Conservation (phyloP, 441 rosid genomes). For the Mallotus repandus region DNA sequence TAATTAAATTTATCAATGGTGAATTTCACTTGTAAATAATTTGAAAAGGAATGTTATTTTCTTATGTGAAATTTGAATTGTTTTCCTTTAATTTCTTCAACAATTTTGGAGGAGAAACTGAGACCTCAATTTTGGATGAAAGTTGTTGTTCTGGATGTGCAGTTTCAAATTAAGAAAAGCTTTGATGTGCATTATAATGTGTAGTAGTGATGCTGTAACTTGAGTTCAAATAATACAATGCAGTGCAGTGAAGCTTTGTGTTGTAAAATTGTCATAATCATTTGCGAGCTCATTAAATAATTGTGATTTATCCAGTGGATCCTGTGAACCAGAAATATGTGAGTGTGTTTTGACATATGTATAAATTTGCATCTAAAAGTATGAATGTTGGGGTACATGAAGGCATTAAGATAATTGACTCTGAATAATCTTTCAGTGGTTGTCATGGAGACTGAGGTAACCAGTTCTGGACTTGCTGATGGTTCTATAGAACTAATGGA, state of each 20-base stretch:
- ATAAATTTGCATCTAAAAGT: background rate
- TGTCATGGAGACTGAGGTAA: slow-evolving; percentile 20
- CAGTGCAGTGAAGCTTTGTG: background rate
- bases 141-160: background rate
- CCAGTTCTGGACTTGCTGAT: slow-evolving; percentile 19
- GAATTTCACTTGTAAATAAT: no score
- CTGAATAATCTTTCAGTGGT: slow-evolving; percentile 2
- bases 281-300: no score
- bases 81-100: no score
- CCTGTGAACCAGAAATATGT: background rate
- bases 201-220: background rate
- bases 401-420: background rate
- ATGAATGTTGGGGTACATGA: no score
- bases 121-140: no score
- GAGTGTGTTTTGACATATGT: background rate
- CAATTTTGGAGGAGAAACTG: no score
- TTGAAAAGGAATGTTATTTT: no score
- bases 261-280: background rate
- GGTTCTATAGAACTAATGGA: slow-evolving; percentile 21
- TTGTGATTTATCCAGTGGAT: background rate
- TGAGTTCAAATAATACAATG: background rate
- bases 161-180: no score
- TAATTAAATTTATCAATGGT: background rate
- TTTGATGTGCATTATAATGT: no score
- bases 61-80: no score